These are phyloP conservation scores for Colletotrichum eremochloae DNA, from an alignment of 2,329 filamentous ascomycete species.

Conservation along the genomic window DNA sequence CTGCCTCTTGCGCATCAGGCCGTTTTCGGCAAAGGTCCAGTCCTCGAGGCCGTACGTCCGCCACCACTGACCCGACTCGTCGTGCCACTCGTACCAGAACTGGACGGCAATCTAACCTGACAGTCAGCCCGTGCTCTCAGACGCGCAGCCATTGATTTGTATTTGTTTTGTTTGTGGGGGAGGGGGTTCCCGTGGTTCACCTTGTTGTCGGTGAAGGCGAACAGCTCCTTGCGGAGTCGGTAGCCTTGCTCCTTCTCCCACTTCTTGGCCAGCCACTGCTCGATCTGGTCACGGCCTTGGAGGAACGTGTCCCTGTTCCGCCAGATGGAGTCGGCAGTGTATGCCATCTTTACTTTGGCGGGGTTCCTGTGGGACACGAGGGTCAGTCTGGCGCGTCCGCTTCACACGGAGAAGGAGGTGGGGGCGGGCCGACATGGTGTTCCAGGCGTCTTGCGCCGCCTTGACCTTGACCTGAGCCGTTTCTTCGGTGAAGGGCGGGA, in stretches of 20 bases:
- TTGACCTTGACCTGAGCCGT: conserved; percentile 84
- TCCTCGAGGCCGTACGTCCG: conserved; percentile 88
- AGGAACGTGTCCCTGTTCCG: conserved; percentile 82
- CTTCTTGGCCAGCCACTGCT: conserved; percentile 77
- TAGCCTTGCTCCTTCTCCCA: conserved; percentile 82
- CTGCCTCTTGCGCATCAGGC: conserved; percentile 79
- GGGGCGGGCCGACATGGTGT: conserved; percentile 70
- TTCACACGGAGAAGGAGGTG: not conserved
- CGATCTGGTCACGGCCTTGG: conserved; percentile 75
- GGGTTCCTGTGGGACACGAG: conserved; percentile 67
- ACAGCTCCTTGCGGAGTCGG: conserved; percentile 84
- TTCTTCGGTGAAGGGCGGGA: conserved; percentile 80
- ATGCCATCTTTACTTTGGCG: conserved; percentile 74
- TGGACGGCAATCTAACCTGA: conserved; percentile 79
- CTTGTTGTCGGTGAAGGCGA: conserved; percentile 79
- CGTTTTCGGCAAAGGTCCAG: conserved; percentile 80
- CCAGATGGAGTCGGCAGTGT: conserved; percentile 84
- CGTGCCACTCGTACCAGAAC: conserved; percentile 90
- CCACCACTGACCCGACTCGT: conserved; percentile 81
- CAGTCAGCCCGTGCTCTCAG: not conserved
- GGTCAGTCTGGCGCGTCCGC: conserved; percentile 1
- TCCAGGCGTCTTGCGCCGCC: conserved; percentile 86
- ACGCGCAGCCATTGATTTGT: not conserved
- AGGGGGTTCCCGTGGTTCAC: conserved; percentile 46
- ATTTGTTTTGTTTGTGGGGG: not conserved